Conservation (phyloP, 2,329 filamentous ascomycete genomes). For the Alternaria sp. region DNA sequence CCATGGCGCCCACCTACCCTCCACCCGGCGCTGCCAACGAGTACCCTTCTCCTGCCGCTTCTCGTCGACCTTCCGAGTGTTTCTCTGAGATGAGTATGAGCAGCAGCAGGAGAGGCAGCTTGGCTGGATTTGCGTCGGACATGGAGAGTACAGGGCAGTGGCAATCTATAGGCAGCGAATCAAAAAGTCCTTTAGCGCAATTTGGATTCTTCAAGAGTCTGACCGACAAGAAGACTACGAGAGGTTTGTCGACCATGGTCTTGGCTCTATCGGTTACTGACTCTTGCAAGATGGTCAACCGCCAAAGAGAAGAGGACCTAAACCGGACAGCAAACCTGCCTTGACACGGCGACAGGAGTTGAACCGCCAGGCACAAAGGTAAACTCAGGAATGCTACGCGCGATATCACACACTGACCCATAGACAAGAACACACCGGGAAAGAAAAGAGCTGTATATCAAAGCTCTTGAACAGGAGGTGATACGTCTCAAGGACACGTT, state of each 20-base stretch:
- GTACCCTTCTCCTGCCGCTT: conserved; percentile 46
- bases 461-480: conserved; percentile 90
- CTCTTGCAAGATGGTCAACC: conserved; percentile 75
- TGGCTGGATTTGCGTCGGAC: conserved; percentile 47
- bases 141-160: conserved; percentile 51
- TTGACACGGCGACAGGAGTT: conserved; percentile 91
- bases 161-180: conserved; percentile 49
- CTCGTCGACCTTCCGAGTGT: conserved; percentile 44
- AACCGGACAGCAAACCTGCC: conserved; percentile 95
- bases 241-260: conserved; percentile 62
- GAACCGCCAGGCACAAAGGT: conserved; percentile 96
- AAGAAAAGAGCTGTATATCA: conserved; percentile 95
- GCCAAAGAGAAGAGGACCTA: conserved; percentile 89
- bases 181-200: conserved; percentile 50
- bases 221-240: conserved; percentile 76
- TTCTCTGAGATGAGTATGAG: conserved; percentile 41
- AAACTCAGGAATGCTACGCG: conserved; percentile 31
- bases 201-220: conserved; percentile 70
- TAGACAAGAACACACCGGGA: conserved; percentile 85
- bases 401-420: conserved; percentile 23
- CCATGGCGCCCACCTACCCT: conserved; percentile 49
- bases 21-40: conserved; percentile 44
- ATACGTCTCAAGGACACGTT: conserved; percentile 88
- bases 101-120: conserved; percentile 45
- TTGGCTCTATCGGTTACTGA: conserved; percentile 11